Evolutionary conservation across 1,284 basidiomycete genomes (phyloP), one percentile per base, ranked within the genome.

Genomic region (Ganoderma sp.): DNA sequence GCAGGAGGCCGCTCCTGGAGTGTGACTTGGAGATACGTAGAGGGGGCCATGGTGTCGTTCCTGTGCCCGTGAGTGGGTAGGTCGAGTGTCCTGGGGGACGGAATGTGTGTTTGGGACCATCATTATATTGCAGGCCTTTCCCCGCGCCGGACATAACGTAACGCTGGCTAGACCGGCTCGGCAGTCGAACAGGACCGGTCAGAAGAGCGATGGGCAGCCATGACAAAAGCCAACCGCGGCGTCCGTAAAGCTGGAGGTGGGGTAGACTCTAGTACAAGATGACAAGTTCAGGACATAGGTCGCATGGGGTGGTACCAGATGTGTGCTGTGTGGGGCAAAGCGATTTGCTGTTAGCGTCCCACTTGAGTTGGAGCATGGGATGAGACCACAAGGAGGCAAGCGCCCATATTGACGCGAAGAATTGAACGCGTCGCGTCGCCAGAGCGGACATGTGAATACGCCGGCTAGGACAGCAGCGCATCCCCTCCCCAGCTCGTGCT

Each of bases 1-100:
- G 81, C 86, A 52, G 81, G 79, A 0, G 94, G 94, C 41, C 94
- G 86, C 74, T 91, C 86, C 69, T 89, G 87, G 69, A 96, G 88
- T 48, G 93, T 87, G 76, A 95, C 86, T 41, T 86, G 87, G 64
- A 87, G 91, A 83, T 89, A 91, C 28, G 77, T 75, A 25, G 69
- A 71, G 15, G 82, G 77, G 2, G 78, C 68, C 78, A 81, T 78
- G 64, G 68, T 7, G 37, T 32, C 37, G 42, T 19, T n/a, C 17
- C 56, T 17, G 12, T 17, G 22, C n/a, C 22, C 37, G 37, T 39
- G 4, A 17, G 6, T 41, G 22, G 9, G 25, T 10, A 37, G 39
- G 39, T 41, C 17, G 52, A 12, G 4, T 34, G 37, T 39, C n/a
- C 37, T 37, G 39, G 17, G 39, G 42, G 34, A 19, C 59, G 45